Evolutionary conservation across 371 early-diverging fungal genomes (phyloP), one percentile per base, ranked within the genome.

Genomic region (Mortierella sp.): DNA sequence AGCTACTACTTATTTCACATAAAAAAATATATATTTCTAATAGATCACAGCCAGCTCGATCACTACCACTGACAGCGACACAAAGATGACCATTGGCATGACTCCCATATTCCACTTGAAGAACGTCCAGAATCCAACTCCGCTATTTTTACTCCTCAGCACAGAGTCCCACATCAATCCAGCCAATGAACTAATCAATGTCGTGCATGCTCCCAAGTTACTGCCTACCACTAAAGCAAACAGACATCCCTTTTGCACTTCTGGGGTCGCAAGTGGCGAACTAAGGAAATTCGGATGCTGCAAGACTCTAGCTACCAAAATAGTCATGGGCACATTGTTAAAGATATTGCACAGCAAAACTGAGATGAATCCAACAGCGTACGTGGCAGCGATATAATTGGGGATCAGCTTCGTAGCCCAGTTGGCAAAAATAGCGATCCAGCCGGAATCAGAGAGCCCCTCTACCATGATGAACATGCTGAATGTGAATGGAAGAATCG

Each of bases 391-490:
- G 1, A 82, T 82, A 72, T 88, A 87, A 43, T 86, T 85, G 9
- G 87, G 87, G 0, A 90, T 86, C 49, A 93, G 75, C 1, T 73
- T 79, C 17, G 86, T 82, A 61, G 94, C 84, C 17, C 83, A 88
- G 12, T 60, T 82, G 7, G 94, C 91, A 72, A 94, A 89, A 3
- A 88, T 88, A 0, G 89, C 84, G 7, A 90, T 92, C 93, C 93
- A 96, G 0, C 93, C 93, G 2, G 78, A 79, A 42, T 85, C 62
- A 0, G 89, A 79, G 28, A 94, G 86, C 1, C 89, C 89, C 74
- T 95, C 93, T 32, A 93, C 92, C 43, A 93, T 84, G 32, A 93
- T 87, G 82, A 96, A 95, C 96, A 96, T 96, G 37, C 95, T 91
- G 34, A 94, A 77, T 5, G 91, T 86, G 79, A 95, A 96, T 0